Conservation (phyloP, 2,329 filamentous ascomycete species). For the Diaporthe sp. region DNA sequence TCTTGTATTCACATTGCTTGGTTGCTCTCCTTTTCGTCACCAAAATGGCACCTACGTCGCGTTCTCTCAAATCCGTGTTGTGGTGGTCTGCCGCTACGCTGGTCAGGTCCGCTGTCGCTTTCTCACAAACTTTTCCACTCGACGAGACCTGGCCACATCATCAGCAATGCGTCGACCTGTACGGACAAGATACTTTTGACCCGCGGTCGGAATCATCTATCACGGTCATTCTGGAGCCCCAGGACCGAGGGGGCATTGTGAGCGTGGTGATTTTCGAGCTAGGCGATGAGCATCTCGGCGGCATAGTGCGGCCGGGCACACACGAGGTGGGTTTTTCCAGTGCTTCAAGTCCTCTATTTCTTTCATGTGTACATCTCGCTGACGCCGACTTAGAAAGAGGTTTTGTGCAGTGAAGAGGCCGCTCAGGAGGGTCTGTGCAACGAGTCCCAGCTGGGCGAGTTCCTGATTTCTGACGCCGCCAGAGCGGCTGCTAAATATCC, state of each 20-base stretch:
- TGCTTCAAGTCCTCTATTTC: not conserved
- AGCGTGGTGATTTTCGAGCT: conserved; percentile 1
- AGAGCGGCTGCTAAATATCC: not conserved
- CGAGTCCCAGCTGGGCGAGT: not conserved
- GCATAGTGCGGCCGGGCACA: not conserved
- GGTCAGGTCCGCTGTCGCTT: not conserved
- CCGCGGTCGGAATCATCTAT: not conserved
- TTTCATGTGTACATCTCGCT: not conserved
- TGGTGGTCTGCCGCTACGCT: not conserved
- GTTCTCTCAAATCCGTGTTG: not conserved
- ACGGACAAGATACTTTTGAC: not conserved
- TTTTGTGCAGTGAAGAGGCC: not conserved
- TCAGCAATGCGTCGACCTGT: not conserved
- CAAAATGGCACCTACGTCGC: not conserved
- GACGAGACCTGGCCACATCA: not conserved
- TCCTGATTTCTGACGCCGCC: not conserved
- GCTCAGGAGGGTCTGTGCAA: not conserved
- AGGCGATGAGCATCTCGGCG: not conserved
- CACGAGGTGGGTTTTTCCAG: not conserved
- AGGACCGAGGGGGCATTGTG: not conserved
- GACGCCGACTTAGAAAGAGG: not conserved
- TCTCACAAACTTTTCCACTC: not conserved
- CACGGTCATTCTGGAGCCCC: not conserved
- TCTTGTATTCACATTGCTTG: not conserved
- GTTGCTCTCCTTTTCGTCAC: not conserved